Evolutionary conservation across 2,329 filamentous ascomycete genomes (phyloP).

Genomic region (Penicillium sclerotigenum): DNA sequence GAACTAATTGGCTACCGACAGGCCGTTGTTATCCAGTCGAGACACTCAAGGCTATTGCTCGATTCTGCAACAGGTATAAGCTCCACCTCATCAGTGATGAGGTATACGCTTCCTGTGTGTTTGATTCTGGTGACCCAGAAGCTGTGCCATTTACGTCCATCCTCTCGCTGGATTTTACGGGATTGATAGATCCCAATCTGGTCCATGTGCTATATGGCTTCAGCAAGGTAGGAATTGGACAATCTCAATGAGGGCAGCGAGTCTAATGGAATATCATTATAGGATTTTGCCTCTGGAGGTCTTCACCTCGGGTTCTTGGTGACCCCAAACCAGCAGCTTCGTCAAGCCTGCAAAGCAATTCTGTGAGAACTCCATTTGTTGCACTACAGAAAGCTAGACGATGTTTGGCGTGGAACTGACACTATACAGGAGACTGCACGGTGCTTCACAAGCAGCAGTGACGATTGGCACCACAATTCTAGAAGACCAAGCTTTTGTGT

Average conservation of each 20-base stretch:
- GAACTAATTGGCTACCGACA: constrained; percentile 17
- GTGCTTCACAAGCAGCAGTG: constrained; percentile 26
- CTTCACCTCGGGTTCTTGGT: constrained; percentile 31
- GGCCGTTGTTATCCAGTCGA: constrained; percentile 45
- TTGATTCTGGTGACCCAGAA: constrained; percentile 36
- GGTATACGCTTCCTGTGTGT: constrained; percentile 55
- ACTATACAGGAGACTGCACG: constrained; percentile 25
- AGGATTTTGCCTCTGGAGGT: constrained; percentile 34
- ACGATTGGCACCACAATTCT: constrained; percentile 32
- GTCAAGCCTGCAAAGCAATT: constrained; percentile 26
- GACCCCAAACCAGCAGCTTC: constrained; percentile 25
- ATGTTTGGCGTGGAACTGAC: not conserved
- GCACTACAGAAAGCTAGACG: no score
- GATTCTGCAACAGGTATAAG: constrained; percentile 48
- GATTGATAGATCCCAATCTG: constrained; percentile 47
- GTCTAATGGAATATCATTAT: constrained; percentile 22
- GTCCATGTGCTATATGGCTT: constrained; percentile 52
- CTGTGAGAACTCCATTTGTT: constrained; percentile 16
- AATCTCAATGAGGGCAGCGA: constrained; percentile 29
- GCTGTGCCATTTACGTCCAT: constrained; percentile 46
- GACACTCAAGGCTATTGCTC: constrained; percentile 46
- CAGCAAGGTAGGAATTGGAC: constrained; percentile 29
- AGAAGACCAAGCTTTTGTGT: constrained; percentile 38
- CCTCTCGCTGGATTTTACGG: constrained; percentile 43
- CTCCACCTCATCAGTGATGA: constrained; percentile 58